phyloP scores from a whole-genome alignment of 768 basidiomycete species.

The Galerina marginata region DNA sequence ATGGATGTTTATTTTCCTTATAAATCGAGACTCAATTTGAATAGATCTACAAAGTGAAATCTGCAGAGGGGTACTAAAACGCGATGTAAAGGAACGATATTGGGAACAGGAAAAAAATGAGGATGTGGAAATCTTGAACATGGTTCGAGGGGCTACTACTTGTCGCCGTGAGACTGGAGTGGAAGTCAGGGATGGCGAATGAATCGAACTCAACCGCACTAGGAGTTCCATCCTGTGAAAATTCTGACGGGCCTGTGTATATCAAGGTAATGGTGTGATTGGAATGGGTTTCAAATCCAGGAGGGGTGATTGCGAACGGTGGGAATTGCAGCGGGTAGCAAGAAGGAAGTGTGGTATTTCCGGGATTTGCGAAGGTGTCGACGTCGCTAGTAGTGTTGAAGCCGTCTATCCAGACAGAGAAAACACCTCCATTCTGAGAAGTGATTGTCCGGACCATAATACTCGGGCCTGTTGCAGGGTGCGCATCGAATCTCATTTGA shows the following conservation, averaged over 20 bases:
- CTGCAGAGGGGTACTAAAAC: too few relatives aligned
- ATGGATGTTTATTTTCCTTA: too few relatives aligned
- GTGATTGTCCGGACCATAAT: neutral
- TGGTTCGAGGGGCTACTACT: neutral
- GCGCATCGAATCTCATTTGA: neutral
- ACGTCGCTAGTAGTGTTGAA: neutral
- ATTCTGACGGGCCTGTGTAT: neutral
- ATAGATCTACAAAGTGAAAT: too few relatives aligned
- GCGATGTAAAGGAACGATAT: slow-evolving; percentile 6
- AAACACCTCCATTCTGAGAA: neutral
- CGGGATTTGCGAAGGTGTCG: neutral
- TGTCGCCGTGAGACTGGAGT: neutral
- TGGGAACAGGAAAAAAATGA: slow-evolving; percentile 14
- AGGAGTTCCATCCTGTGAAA: neutral
- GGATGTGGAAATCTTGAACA: neutral
- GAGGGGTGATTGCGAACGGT: neutral
- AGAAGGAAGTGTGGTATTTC: neutral
- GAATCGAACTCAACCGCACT: neutral
- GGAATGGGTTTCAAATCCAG: neutral
- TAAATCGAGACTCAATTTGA: too few relatives aligned
- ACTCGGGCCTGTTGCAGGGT: neutral
- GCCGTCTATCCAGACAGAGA: neutral
- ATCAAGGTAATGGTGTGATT: neutral
- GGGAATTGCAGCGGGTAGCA: slow-evolving; percentile 2
- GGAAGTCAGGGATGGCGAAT: neutral